Percentiles rank a stretch among this genome's conserved stretches.
These are phyloP conservation scores for Apostasia shenzhenica DNA, from an alignment of 106 monocot genomes.

Conservation along the genomic window DNA sequence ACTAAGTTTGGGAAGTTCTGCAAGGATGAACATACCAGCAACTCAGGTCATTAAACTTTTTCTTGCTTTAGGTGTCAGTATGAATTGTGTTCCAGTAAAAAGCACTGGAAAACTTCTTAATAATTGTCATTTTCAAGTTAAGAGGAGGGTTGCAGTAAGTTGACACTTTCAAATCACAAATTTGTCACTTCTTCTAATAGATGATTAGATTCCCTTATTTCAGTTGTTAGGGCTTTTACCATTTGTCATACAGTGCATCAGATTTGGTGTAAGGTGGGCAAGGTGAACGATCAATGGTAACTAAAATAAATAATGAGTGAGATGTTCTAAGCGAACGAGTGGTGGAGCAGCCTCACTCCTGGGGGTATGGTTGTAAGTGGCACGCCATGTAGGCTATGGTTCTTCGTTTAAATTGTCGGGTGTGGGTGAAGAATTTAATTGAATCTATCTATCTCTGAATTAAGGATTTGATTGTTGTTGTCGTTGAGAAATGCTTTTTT, in stretches of 20 bases:
- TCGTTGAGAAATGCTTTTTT: not conserved
- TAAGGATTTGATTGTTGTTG: not conserved
- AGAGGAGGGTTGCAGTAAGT: too few relatives aligned
- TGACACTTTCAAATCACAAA: too few relatives aligned
- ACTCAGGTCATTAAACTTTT: conserved; percentile 56
- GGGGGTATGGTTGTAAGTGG: not conserved
- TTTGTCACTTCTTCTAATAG: too few relatives aligned
- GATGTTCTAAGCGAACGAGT: too few relatives aligned
- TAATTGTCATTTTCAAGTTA: not conserved
- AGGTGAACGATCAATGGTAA: too few relatives aligned
- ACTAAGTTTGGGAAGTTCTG: conserved; percentile 60
- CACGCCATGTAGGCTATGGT: not conserved
- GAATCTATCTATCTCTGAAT: not conserved
- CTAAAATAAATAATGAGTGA: too few relatives aligned
- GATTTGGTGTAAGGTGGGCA: too few relatives aligned
- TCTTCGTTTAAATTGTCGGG: too few relatives aligned
- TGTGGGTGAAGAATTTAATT: not conserved
- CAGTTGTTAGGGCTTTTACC: too few relatives aligned
- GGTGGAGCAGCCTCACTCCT: not conserved
- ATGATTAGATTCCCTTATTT: too few relatives aligned
- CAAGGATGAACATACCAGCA: conserved; percentile 94
- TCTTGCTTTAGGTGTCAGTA: not conserved
- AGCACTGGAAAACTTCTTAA: not conserved
- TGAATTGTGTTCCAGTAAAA: not conserved
- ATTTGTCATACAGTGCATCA: too few relatives aligned